Percentiles rank a stretch among this genome's conserved stretches.
These are phyloP conservation scores for Vachellia pachyceras DNA, from an alignment of 306 rosid genomes.

Conservation along the genomic window DNA sequence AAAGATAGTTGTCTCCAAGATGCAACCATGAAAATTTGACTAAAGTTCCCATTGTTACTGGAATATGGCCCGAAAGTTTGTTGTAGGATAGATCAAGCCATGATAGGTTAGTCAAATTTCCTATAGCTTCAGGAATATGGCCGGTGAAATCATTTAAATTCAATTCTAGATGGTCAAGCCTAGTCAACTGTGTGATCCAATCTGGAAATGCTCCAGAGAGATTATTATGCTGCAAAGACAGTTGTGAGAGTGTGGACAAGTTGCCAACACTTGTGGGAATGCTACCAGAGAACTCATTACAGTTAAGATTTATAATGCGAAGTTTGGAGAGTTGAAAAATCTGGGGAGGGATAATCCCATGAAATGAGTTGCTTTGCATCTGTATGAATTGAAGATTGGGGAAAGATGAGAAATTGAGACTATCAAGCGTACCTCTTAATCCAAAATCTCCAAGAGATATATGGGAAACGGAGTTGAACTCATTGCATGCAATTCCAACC, in stretches of 20 bases:
- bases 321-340: background rate
- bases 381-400: background rate
- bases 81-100: rapidly evolving
- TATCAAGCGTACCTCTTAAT: background rate
- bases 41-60: no score
- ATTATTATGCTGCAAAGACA: rapidly evolving
- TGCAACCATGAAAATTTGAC: no score
- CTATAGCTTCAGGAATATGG: background rate
- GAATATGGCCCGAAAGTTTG: background rate
- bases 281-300: no score
- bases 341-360: background rate
- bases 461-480: background rate
- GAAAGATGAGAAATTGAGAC: background rate
- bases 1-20: background rate
- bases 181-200: background rate
- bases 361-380: background rate
- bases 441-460: background rate
- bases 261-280: no score
- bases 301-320: background rate
- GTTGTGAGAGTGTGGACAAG: background rate
- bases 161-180: background rate
- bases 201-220: background rate
- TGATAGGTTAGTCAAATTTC: background rate
- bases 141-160: background rate
- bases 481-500: background rate